These are phyloP conservation scores for Taphrina flavorubra DNA, from an alignment of 1,139 yeast genomes.

Conservation along the genomic window DNA sequence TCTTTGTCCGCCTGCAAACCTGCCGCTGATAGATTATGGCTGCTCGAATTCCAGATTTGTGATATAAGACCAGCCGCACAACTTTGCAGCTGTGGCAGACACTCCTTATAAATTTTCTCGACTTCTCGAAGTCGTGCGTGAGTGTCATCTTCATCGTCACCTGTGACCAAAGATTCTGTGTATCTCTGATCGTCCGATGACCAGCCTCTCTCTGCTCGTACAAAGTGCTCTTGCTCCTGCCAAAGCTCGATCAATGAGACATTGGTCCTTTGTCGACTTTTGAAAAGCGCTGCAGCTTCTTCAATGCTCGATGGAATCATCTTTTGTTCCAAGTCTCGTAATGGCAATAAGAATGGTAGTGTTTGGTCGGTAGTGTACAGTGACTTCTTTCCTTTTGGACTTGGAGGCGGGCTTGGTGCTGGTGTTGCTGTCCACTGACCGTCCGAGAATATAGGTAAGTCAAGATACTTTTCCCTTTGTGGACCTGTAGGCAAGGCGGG, in stretches of 20 bases:
- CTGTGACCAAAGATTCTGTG: not conserved
- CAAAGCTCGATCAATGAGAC: conserved; percentile 71
- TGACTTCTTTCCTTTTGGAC: conserved; percentile 71
- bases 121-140: conserved; percentile 24
- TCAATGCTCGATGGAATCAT: conserved; percentile 73
- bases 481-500: not conserved
- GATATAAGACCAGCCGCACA: conserved; percentile 29
- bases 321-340: conserved; percentile 51
- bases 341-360: conserved; percentile 80
- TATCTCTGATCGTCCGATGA: conserved; percentile 35
- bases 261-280: conserved; percentile 67
- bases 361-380: conserved; percentile 75
- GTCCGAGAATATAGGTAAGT: conserved; percentile 19
- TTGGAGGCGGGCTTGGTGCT: conserved; percentile 50
- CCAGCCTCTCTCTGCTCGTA: conserved; percentile 79
- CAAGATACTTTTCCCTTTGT: not conserved
- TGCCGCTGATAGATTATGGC: conserved; percentile 24
- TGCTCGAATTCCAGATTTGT: conserved; percentile 19
- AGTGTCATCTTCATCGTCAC: conserved; percentile 8
- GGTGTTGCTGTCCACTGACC: conserved; percentile 53
- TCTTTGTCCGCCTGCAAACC: conserved; percentile 23
- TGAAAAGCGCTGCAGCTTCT: conserved; percentile 75
- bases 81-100: conserved; percentile 36
- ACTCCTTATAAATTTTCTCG: conserved; percentile 14
- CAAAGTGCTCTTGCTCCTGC: conserved; percentile 71